phyloP scores from a whole-genome alignment of 2,329 filamentous ascomycete species.

The Pseudopyrenochaeta lycopersici region DNA sequence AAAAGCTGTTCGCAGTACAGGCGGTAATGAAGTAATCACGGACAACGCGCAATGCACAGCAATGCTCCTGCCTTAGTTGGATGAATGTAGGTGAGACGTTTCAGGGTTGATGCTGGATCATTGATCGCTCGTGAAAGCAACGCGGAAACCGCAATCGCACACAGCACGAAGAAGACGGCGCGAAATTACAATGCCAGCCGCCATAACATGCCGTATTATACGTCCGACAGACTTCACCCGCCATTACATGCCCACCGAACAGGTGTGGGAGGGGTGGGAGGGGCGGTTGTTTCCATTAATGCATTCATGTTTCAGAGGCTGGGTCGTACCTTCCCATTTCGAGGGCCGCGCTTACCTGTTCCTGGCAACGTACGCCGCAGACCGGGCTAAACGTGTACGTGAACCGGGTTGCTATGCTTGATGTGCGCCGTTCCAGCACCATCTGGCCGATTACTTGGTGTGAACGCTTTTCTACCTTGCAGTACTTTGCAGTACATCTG shows the following conservation, averaged over 20 bases:
- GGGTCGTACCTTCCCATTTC: conserved; percentile 14
- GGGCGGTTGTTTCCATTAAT: conserved; percentile 28
- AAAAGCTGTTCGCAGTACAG: neutral
- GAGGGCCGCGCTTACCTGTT: conserved; percentile 5
- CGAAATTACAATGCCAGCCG: conserved; percentile 2
- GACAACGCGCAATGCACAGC: neutral
- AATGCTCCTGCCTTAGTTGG: conserved; percentile 5
- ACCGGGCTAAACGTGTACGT: conserved; percentile 18
- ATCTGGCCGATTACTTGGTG: neutral
- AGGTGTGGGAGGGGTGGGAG: conserved; percentile 13
- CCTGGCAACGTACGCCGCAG: conserved; percentile 14
- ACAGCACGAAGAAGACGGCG: conserved; percentile 7
- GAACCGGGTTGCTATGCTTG: conserved; percentile 7
- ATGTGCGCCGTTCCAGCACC: conserved; percentile 5
- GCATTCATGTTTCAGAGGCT: conserved; percentile 25
- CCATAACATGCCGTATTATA: conserved; percentile 25
- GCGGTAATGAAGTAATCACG: neutral
- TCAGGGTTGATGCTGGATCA: conserved; percentile 11
- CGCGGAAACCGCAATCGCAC: neutral
- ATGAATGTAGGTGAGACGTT: neutral
- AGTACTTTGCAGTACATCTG: conserved; percentile 7
- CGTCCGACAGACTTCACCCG: conserved; percentile 1
- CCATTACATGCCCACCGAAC: conserved; percentile 7
- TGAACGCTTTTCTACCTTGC: conserved; percentile 7
- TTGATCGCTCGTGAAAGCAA: neutral